A percentile compares a stretch with the other conserved stretches of the same genome.
phyloP scores from a whole-genome alignment of 2,329 filamentous ascomycete species.

The Fusarium continuum region DNA sequence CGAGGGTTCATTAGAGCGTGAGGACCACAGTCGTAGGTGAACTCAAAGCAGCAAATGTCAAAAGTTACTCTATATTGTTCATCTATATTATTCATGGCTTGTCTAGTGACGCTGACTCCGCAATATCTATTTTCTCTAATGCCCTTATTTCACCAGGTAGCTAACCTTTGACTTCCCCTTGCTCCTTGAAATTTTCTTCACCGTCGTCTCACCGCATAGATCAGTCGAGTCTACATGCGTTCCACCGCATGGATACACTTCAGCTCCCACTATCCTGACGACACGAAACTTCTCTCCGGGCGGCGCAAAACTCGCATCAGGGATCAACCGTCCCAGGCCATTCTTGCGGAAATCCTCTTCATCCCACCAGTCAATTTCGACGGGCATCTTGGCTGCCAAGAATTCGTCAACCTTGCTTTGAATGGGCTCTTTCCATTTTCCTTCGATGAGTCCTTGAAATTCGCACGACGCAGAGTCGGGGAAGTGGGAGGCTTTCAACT shows the following conservation, averaged over 20 bases:
- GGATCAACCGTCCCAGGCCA: slow-evolving; percentile 64
- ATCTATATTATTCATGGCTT: background rate
- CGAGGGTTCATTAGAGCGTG: too few relatives aligned
- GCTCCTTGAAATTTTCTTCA: slow-evolving; percentile 67
- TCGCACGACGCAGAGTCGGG: slow-evolving; percentile 74
- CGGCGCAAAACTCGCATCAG: slow-evolving; percentile 51
- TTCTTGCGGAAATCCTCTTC: slow-evolving; percentile 66
- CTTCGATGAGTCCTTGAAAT: slow-evolving; percentile 73
- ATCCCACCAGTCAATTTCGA: slow-evolving; percentile 73
- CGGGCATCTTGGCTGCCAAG: slow-evolving; percentile 63
- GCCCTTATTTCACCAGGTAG: slow-evolving; percentile 26
- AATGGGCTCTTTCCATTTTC: slow-evolving; percentile 68
- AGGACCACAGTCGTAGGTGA: too few relatives aligned
- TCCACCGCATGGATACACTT: slow-evolving; percentile 78
- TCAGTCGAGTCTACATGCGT: slow-evolving; percentile 74
- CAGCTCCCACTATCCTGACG: slow-evolving; percentile 73
- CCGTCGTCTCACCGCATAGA: slow-evolving; percentile 66
- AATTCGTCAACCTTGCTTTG: slow-evolving; percentile 69
- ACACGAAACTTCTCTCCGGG: slow-evolving; percentile 67
- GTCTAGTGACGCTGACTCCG: background rate
- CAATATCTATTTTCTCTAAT: background rate
- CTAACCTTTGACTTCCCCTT: slow-evolving; percentile 41
- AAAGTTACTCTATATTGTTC: too few relatives aligned
- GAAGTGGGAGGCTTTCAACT: slow-evolving; percentile 77
- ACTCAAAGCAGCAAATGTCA: too few relatives aligned